A percentile compares a stretch with the other conserved stretches of the same genome.
These are phyloP conservation scores for Solanum pinnatisectum DNA, from an alignment of 257 asterid genomes.

Conservation along the genomic window DNA sequence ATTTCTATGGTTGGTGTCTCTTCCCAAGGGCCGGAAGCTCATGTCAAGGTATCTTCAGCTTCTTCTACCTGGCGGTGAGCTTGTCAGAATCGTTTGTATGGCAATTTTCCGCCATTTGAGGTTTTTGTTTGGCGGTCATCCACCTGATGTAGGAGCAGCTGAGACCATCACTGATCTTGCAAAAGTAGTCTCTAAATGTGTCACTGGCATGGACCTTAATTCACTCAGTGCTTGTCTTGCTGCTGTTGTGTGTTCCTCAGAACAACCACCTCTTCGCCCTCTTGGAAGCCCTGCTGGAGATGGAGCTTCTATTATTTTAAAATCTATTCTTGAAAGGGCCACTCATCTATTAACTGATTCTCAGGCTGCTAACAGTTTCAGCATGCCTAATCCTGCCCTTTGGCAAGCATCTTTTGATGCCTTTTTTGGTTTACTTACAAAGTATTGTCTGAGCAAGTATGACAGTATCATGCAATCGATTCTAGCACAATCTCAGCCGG, in stretches of 20 bases:
- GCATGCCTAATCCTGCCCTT: slow-evolving; percentile 28
- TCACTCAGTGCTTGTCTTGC: slow-evolving; percentile 41
- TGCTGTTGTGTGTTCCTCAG: slow-evolving; percentile 36
- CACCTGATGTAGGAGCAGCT: slow-evolving; percentile 21
- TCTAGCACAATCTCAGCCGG: slow-evolving; percentile 6
- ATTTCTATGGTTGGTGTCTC: slow-evolving; percentile 32
- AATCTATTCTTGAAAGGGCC: slow-evolving; percentile 38
- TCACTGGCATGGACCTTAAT: slow-evolving; percentile 33
- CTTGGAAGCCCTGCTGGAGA: slow-evolving; percentile 44
- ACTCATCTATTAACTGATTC: slow-evolving; percentile 30
- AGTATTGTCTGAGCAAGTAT: slow-evolving; percentile 29
- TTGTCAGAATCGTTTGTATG: slow-evolving; percentile 38
- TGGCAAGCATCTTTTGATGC: slow-evolving; percentile 51
- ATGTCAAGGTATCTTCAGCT: slow-evolving; percentile 31
- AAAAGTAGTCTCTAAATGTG: slow-evolving; percentile 15
- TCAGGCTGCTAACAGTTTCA: slow-evolving; percentile 22
- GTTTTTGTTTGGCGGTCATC: slow-evolving; percentile 27
- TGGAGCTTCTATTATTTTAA: slow-evolving; percentile 37
- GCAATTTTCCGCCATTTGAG: slow-evolving; percentile 35
- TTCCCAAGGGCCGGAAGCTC: slow-evolving; percentile 40
- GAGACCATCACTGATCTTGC: slow-evolving; percentile 23
- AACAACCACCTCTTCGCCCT: slow-evolving; percentile 44
- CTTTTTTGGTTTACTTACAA: slow-evolving; percentile 27
- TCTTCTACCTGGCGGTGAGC: slow-evolving; percentile 36
- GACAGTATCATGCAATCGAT: slow-evolving; percentile 23